A percentile compares a stretch with the other conserved stretches of the same genome.
phyloP scores from a whole-genome alignment of 139 green algal genomes.

The Protoeuglena noctilucae region DNA sequence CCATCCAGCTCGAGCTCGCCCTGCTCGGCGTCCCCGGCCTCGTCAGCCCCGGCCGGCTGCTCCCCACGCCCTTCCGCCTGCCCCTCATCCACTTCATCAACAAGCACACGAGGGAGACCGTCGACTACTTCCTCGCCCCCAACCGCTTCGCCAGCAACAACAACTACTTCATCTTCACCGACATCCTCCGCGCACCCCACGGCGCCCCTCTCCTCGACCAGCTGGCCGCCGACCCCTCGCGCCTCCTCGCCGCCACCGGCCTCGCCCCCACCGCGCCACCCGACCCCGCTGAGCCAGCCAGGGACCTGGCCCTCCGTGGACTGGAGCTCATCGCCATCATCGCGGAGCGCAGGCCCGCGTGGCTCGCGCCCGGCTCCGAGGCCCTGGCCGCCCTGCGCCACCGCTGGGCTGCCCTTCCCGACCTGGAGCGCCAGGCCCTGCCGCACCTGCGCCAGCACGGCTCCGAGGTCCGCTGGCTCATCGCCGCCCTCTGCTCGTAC shows the following conservation, averaged over 20 bases:
- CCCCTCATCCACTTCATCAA: constrained; percentile 74
- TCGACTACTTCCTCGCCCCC: constrained; percentile 9
- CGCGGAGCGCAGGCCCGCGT: constrained; percentile 14
- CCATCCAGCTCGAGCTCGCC: constrained; percentile 75
- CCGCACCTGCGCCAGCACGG: too few species aligned
- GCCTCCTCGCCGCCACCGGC: background rate
- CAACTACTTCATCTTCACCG: background rate
- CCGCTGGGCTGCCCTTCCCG: constrained; percentile 3
- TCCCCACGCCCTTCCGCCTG: constrained; percentile 52
- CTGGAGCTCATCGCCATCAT: background rate
- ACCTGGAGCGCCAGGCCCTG: too few species aligned
- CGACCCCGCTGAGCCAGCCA: background rate
- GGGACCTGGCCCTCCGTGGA: background rate
- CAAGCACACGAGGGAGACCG: constrained; percentile 12
- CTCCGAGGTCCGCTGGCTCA: too few species aligned
- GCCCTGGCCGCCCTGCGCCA: background rate
- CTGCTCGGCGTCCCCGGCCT: constrained; percentile 27
- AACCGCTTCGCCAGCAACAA: background rate
- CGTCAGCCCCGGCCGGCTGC: constrained; percentile 24
- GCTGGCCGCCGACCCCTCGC: constrained; percentile 14
- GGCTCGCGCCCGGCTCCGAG: constrained; percentile 8
- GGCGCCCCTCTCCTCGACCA: constrained; percentile 31
- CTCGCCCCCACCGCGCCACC: background rate
- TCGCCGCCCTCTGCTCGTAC: too few species aligned
- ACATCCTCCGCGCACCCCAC: constrained; percentile 19